Base-by-base conservation (phyloP, 306 rosid species). In the Cicer cuneatum region DNA sequence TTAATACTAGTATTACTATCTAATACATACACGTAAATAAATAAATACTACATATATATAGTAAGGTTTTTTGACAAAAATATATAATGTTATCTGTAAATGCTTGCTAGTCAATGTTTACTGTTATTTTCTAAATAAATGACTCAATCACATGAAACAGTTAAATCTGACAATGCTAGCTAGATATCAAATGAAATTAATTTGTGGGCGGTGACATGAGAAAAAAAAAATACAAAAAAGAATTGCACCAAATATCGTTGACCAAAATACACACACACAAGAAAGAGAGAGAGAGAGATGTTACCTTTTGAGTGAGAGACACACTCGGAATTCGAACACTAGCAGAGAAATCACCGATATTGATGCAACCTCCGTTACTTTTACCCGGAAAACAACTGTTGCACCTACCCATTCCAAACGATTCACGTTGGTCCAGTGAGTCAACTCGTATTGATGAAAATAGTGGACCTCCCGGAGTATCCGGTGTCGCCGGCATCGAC, bases 241-340 rank as follows among this genome's bases (percentile, higher is more conserved):
- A 10, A 53, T 10, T 15, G 10, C 1, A 66, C n/a, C 7, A n/a
- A 1, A 46, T 35, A 0, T 7, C 41, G 83, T 80, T 80, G 79
- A 81, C 80, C 4, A 74, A 74, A 59, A 57, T 1, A 4, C 1
- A 21, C 29, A 24, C 3, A 24, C 29, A 24, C 29, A 24, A 24
- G 1, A 7, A 48, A 19, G 63, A 64, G 56, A 48, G 4, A 69
- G 40, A n/a, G 37, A 42, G 11, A 1, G 4, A 0, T 75, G 24
- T 21, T 78, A 93, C 99, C 99, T 94, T 94, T 52, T 90, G 96
- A 46, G 93, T 52, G 78, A 94, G 95, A 18, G 96, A 86, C 38
- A 94, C 76, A 15, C 78, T 68, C 1, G 96, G 93, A 39, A 86
- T 60, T 7, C 92, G 80, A 61, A 87, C 18, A 3, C 67, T 64